Evolutionary conservation across 495 filamentous ascomycete species (phyloP).

Genomic region (Talaromyces thailandensis): DNA sequence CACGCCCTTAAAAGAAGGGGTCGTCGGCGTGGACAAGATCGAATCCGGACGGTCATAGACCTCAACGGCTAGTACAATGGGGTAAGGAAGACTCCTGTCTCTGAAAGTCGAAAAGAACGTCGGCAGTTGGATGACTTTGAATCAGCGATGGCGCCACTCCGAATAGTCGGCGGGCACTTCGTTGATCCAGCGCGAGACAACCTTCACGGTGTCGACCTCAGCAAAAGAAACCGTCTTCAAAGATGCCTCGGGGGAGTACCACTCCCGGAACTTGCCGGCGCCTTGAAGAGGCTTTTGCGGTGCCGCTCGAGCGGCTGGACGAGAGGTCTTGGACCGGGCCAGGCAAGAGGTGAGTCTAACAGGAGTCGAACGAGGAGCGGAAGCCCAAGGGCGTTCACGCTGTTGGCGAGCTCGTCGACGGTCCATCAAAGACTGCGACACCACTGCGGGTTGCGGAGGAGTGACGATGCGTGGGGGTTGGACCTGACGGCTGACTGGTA

Average conservation of each 20-base stretch:
- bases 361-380: neutral
- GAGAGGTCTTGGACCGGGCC: neutral
- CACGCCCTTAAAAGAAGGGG: neutral
- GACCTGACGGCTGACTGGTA: neutral
- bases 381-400: slow-evolving; percentile 1
- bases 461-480: neutral
- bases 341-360: neutral
- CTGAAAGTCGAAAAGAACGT: neutral
- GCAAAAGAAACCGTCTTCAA: neutral
- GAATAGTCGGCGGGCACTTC: neutral
- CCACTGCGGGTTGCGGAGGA: neutral
- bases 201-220: neutral
- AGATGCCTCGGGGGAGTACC: neutral
- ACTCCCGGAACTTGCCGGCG: neutral
- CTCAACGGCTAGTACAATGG: slow-evolving; percentile 1
- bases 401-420: neutral
- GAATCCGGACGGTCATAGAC: neutral
- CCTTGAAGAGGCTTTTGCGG: neutral
- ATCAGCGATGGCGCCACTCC: neutral
- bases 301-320: neutral
- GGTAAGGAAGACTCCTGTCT: neutral
- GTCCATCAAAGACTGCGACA: neutral
- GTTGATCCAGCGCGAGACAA: neutral
- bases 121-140: slow-evolving; percentile 1
- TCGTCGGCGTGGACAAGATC: neutral